Evolutionary conservation across 2,329 filamentous ascomycete species (phyloP).

Genomic region (Pseudophaeomoniella oleicola): DNA sequence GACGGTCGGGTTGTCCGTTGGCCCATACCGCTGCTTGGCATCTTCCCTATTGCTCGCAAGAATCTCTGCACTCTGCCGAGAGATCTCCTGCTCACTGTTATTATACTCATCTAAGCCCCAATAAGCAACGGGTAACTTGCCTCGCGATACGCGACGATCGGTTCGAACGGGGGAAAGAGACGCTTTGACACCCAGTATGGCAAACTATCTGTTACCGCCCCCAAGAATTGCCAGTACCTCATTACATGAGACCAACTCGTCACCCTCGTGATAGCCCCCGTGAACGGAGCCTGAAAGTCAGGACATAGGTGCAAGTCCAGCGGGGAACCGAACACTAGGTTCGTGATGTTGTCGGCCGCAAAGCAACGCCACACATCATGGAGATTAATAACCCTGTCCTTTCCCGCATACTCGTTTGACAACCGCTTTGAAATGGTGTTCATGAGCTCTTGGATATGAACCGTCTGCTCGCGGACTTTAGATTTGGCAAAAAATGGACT

Average conservation of each 20-base stretch:
- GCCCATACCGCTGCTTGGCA: constrained; percentile 3
- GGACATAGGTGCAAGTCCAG: not conserved
- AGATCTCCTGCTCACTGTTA: constrained; percentile 7
- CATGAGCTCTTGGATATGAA: constrained; percentile 10
- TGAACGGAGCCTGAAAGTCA: constrained; percentile 1
- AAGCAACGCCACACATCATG: not conserved
- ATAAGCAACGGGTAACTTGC: not conserved
- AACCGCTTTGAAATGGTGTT: constrained; percentile 13
- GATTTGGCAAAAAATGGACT: constrained; percentile 22
- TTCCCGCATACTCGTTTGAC: constrained; percentile 6
- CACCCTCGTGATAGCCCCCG: not conserved
- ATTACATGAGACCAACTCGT: not conserved
- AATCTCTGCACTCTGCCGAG: constrained; percentile 8
- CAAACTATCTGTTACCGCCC: not conserved
- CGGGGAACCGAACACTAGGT: constrained; percentile 6
- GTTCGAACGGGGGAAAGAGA: not conserved
- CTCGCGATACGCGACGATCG: constrained; percentile 4
- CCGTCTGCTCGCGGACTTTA: no score
- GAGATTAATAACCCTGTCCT: constrained; percentile 1
- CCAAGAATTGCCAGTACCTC: not conserved
- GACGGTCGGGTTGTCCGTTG: constrained; percentile 11
- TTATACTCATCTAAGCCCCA: constrained; percentile 1
- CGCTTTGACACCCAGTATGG: not conserved
- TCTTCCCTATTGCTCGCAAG: constrained; percentile 6
- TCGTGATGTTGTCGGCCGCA: constrained; percentile 12